Evolutionary conservation across 2,329 filamentous ascomycete species (phyloP), one percentile per base, ranked within the genome.

Genomic region (Ilyonectria robusta): DNA sequence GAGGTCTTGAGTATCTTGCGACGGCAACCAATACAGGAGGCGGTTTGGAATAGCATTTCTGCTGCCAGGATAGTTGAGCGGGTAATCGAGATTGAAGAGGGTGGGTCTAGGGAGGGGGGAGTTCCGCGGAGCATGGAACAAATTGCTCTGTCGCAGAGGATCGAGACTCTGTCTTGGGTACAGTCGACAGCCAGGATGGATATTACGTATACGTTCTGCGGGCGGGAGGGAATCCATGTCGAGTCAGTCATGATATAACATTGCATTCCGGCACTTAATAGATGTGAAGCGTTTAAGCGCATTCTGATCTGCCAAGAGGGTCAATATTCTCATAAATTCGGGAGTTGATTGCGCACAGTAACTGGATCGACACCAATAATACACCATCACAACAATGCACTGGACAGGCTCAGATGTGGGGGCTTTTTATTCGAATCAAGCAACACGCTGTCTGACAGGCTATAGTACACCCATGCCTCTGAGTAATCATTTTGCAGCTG

Each of bases 81-180:
- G 46, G 68, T 80, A n/a, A 78, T 80, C 8, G 76, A 79, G 60
- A 77, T 82, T 70, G 79, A 81, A 71, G 79, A 81, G 71, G 66
- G 50, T 46, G 51, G 31, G 31, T 47, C 19, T 15, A 15, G 40
- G 40, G n/a, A 26, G 67, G 51, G 33, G 8, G 61, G 59, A 56
- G 66, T 55, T 44, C 53, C 21, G 68, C 69, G 56, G 55, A 69
- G 66, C 35, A 79, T 78, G 75, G 72, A 74, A 54, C 56, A 73
- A 51, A 77, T 79, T 63, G 23, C 71, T 19, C 19, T 70, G 51
- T 75, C 71, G 72, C 72, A 75, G 66, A 78, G 78, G 69, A 62
- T 79, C 48, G 77, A 78, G 69, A 56, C 64, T 61, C 40, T 79
- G 62, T 78, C 77, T 66, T 79, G 68, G 71, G 35, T 66, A 59